Base-by-base conservation (phyloP, 345 rosid species). In the Acer yangbiense region DNA sequence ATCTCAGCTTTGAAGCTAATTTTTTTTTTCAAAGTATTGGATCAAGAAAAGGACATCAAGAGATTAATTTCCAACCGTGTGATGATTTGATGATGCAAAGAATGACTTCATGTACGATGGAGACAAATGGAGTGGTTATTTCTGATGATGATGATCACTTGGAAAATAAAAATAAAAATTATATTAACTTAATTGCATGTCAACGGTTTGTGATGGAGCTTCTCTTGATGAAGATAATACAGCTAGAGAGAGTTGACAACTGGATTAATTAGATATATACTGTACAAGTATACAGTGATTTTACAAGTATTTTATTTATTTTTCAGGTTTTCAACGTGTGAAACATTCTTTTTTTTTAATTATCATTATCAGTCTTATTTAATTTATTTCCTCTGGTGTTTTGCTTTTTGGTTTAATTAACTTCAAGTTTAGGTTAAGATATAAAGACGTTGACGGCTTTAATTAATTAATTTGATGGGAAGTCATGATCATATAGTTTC, bases 41-140 rank as follows among this genome's bases (percentile, higher is more conserved):
- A 71, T 50, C n/a, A 25, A 32, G 92, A 88, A 83, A 91, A 82
- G 0, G 91, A 89, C 86, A 35, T 0, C 29, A 17, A 58, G 60
- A 65, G 65, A 48, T 79, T 64, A 63, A 65, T 74, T 81, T 74
- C 21, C 67, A 71, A 62, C 82, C 83, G 77, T 72, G 6, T 18
- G 84, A 79, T 86, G 44, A 44, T 39, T 65, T 25, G 35, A 78
- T 83, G 85, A 88, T 86, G 90, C 78, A 75, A 72, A 75, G 83
- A 50, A 69, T 87, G 92, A 90, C 83, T 79, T 86, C 86, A 83
- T 76, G 82, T 76, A 27, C 21, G 69, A 76, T 75, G 18, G 54
- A 62, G 84, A 82, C 81, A 48, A 72, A 46, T 65, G 87, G 86
- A 83, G 90, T 85, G 21, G 90, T 83, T 83, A 58, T 43, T 21